phyloP scores from a whole-genome alignment of 148 eudicot genomes.

The Nepenthes gracilis region DNA sequence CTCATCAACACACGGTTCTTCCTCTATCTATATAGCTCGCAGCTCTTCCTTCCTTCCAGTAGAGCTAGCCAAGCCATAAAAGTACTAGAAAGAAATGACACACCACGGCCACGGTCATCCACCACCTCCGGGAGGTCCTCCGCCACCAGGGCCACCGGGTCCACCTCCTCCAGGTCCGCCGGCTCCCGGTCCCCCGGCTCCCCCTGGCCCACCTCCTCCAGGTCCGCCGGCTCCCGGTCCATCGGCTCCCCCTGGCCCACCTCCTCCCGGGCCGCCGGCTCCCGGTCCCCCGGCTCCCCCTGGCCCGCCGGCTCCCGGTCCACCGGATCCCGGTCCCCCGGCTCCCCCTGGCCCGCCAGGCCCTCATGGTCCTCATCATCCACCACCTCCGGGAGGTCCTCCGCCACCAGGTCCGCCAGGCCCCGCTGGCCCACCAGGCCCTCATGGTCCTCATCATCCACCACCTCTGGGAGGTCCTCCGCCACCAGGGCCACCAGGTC shows the following conservation, averaged over 20 bases:
- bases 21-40: too few species aligned
- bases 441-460: slow-evolving; percentile 5
- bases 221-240: neutral
- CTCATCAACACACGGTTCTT: too few species aligned
- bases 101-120: slow-evolving; percentile 3
- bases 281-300: too few species aligned
- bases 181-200: too few species aligned
- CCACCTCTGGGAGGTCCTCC: neutral
- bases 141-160: slow-evolving; percentile 10
- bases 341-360: too few species aligned
- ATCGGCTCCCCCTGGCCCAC: too few species aligned
- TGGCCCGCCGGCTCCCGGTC: too few species aligned
- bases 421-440: too few species aligned
- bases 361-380: neutral
- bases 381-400: slow-evolving; percentile 7
- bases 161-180: too few species aligned
- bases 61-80: too few species aligned
- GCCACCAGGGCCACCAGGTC: neutral
- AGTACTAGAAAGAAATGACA: neutral
- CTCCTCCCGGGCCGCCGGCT: too few species aligned
- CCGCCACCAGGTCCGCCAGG: slow-evolving; percentile 9
- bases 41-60: too few species aligned
- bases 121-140: slow-evolving; percentile 6
- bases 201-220: neutral
- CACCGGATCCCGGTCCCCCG: neutral